Base-by-base conservation (phyloP, 495 filamentous ascomycete genomes). In the Penicillium taxi region DNA sequence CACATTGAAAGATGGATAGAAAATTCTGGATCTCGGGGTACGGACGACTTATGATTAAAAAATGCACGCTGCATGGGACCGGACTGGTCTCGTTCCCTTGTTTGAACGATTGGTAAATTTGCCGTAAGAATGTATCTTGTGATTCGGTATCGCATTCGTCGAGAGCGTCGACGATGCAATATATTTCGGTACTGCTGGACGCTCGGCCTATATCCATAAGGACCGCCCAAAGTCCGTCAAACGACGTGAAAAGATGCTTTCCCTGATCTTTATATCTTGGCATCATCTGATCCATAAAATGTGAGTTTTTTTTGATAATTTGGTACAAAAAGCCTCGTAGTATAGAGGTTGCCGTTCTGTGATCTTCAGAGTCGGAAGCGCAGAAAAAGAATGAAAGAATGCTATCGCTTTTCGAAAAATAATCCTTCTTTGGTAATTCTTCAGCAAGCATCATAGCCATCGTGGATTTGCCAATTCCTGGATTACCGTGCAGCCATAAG, bases 311-410 rank as follows among this genome's bases (percentile, higher is more conserved):
- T 9, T 48, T 24, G 20, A 57, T 38, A 5, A 61, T 29, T 26
- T 61, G 53, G 18, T 46, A 58, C 3, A 59, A 20, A n/a, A 59
- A 42, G 2, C 50, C 53, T 16, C 53, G 44, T 12, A 56, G 24
- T 25, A 59, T 44, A 11, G 47, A 21, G 5, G 20, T 38, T 9
- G 43, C 53, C 2, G 47, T 56, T 28, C 26, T 28, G 26, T 28
- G 26, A 12, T 4, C 5, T 12, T 28, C 26, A 5, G 26, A 46
- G 20, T 8, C 48, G 0, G 53, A 52, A 24, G 56, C 53, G 29
- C 53, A 59, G 37, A 56, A 59, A 42, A 59, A 59, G 30, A 54
- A 59, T 17, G 53, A 35, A 4, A 59, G 35, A 7, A 35, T 33
- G 16, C 34, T 48, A 13, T 45, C 28, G 13, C 21, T 23, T 3